Evolutionary conservation across 768 basidiomycete genomes (phyloP).

Genomic region (Zangia roseola): DNA sequence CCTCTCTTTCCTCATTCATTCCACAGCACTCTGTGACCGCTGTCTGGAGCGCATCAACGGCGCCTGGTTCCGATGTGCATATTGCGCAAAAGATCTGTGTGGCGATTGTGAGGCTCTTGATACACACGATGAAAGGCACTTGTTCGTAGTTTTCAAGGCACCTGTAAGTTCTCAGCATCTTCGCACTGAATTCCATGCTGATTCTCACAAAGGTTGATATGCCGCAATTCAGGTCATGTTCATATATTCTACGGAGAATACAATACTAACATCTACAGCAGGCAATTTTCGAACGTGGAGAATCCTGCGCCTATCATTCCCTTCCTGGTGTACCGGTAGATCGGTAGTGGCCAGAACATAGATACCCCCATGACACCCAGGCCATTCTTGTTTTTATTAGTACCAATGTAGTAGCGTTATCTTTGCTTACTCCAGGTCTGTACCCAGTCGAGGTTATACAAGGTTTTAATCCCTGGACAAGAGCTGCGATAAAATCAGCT

Average conservation of each 20-base stretch:
- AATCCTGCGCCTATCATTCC: constrained; percentile 60
- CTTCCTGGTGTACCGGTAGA: constrained; percentile 60
- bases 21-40: constrained; percentile 77
- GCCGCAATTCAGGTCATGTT: constrained; percentile 61
- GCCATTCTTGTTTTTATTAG: constrained; percentile 2
- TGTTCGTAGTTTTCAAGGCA: constrained; percentile 89
- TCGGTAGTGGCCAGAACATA: constrained; percentile 24
- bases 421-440: background rate
- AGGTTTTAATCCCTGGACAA: background rate
- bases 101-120: constrained; percentile 77
- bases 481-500: constrained; percentile 16
- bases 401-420: constrained; percentile 1
- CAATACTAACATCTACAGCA: constrained; percentile 24
- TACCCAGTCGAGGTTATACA: background rate
- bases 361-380: constrained; percentile 3
- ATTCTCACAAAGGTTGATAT: constrained; percentile 60
- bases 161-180: constrained; percentile 42
- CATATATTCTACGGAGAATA: background rate
- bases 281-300: constrained; percentile 58
- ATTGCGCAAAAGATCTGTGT: constrained; percentile 87
- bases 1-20: constrained; percentile 57
- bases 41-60: constrained; percentile 83
- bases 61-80: constrained; percentile 88
- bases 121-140: constrained; percentile 77
- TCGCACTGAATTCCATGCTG: constrained; percentile 1